Evolutionary conservation across 768 basidiomycete genomes (phyloP), one percentile per base, ranked within the genome.

Genomic region (Filobasidium wieringae): DNA sequence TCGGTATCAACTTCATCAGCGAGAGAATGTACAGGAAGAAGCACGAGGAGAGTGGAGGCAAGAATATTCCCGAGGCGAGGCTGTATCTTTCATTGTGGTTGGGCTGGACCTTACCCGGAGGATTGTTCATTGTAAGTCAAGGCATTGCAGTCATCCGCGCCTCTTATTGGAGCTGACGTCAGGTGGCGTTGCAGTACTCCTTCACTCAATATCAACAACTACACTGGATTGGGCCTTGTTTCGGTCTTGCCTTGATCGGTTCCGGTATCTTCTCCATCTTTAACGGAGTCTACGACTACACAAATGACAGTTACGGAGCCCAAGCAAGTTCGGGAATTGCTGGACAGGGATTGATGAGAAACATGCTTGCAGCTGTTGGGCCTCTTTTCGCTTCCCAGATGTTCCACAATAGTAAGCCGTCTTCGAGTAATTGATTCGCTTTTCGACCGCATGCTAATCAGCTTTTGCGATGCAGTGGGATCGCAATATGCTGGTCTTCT

Each of bases 161-260:
- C n/a, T n/a, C n/a, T n/a, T n/a, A n/a, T n/a, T n/a, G n/a, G n/a
- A n/a, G n/a, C n/a, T n/a, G n/a, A n/a, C n/a, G n/a, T n/a, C n/a
- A n/a, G n/a, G n/a, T n/a, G n/a, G n/a, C n/a, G 1, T 54, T 60
- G n/a, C 49, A 53, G 57, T 62, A 62, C 36, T 57, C 56, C 17
- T 62, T 57, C 51, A 50, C 51, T 4, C 57, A 56, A 30, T 62
- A 62, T 22, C 51, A 51, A 2, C 14, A 32, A 17, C 40, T 62
- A 2, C 61, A 50, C 33, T 58, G 52, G 57, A 62, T 58, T 22
- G 61, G 47, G 22, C 61, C 61, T 2, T 54, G 51, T 11, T 39
- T 58, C 34, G 61, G 51, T 1, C 36, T 62, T 9, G 57, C 39
- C 19, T 49, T 43, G 3, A 55, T 62, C 36, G 61, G 61, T 4